phyloP scores from a whole-genome alignment of 2,329 filamentous ascomycete species.

The Botryotinia calthae region DNA sequence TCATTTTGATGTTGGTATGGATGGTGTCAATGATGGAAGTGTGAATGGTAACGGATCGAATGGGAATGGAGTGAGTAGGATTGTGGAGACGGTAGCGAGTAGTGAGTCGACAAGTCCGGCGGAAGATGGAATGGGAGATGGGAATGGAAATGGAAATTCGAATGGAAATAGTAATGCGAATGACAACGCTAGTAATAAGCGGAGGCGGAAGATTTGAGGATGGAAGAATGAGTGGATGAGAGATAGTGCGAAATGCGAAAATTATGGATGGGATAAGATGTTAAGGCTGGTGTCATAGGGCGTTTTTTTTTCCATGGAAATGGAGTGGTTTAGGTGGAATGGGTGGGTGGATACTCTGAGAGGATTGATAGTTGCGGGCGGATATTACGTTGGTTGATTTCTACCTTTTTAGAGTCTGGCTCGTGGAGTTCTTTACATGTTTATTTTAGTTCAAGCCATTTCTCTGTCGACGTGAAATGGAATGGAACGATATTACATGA shows the following conservation, averaged over 20 bases:
- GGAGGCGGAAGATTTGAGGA: conserved; percentile 30
- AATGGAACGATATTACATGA: not conserved
- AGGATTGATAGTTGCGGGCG: not conserved
- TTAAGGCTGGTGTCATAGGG: not conserved
- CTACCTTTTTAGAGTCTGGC: not conserved
- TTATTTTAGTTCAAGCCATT: not conserved
- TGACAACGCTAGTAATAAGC: conserved; percentile 27
- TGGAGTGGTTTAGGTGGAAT: conserved; percentile 3
- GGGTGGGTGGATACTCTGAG: not conserved
- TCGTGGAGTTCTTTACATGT: not conserved
- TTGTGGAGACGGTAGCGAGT: conserved; percentile 27
- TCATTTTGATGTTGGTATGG: conserved; percentile 36
- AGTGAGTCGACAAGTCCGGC: conserved; percentile 31
- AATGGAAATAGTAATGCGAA: not conserved
- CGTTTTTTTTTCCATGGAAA: conserved; percentile 9
- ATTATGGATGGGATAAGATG: not conserved
- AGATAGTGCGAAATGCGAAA: not conserved
- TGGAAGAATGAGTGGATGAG: not conserved
- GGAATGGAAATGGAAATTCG: conserved; percentile 21
- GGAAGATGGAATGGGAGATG: conserved; percentile 10
- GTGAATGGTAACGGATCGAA: not conserved
- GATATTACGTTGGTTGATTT: not conserved
- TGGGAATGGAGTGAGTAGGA: conserved; percentile 12
- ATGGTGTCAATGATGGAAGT: conserved; percentile 28
- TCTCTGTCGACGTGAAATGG: not conserved